Conservation (phyloP, 257 asterid genomes). For the Solanum tarapatanum region DNA sequence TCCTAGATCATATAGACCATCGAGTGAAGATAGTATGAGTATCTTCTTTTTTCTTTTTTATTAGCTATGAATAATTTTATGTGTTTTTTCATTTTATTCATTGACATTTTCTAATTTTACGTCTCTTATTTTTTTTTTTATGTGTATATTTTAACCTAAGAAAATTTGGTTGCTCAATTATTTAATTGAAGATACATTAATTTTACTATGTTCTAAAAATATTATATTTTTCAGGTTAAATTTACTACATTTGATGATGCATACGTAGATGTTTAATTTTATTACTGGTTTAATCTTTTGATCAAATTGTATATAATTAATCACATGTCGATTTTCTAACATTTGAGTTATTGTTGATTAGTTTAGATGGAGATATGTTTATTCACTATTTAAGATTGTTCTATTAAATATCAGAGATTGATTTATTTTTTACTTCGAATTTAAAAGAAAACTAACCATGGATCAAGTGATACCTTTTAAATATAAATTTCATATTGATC, state of each 20-base stretch:
- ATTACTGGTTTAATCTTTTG: not conserved
- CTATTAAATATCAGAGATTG: not conserved
- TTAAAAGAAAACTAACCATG: not conserved
- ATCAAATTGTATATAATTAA: not conserved
- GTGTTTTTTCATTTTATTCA: not conserved
- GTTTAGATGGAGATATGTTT: not conserved
- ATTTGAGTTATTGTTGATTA: not conserved
- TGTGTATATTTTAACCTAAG: not conserved
- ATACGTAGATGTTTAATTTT: not conserved
- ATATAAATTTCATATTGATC: not conserved
- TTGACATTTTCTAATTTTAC: not conserved
- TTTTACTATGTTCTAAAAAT: not conserved
- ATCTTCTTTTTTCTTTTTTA: not conserved
- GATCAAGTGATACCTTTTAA: not conserved
- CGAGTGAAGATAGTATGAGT: not conserved
- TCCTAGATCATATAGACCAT: not conserved
- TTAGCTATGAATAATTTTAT: not conserved
- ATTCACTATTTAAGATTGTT: not conserved
- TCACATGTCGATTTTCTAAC: not conserved
- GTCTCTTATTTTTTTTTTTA: not conserved
- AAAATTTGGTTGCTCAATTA: too few relatives aligned
- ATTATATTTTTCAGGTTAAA: not conserved
- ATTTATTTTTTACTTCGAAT: not conserved
- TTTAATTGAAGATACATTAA: not conserved
- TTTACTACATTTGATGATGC: not conserved